phyloP scores from a whole-genome alignment of 1,139 yeast genomes.

The Nakaseomyces uthaithaninus region DNA sequence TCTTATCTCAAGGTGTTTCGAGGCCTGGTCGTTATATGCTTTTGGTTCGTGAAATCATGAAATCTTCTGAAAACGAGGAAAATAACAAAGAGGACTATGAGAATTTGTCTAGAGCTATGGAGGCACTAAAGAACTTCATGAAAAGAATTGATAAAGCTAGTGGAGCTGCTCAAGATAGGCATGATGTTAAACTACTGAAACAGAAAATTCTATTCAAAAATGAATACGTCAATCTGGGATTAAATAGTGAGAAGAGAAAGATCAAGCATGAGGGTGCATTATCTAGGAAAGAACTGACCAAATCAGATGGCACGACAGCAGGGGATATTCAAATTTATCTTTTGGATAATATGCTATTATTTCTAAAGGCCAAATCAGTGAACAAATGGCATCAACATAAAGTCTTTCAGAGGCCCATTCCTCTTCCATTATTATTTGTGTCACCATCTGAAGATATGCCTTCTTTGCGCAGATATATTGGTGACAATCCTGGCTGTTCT shows the following conservation, averaged over 20 bases:
- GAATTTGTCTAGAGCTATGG: slow-evolving; percentile 64
- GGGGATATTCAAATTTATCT: slow-evolving; percentile 72
- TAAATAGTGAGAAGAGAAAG: slow-evolving; percentile 72
- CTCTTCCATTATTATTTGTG: slow-evolving; percentile 70
- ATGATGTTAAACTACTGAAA: slow-evolving; percentile 78
- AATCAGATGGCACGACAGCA: slow-evolving; percentile 27
- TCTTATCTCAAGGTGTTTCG: slow-evolving; percentile 89
- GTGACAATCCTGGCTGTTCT: slow-evolving; percentile 34
- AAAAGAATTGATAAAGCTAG: slow-evolving; percentile 80
- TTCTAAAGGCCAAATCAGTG: slow-evolving; percentile 78
- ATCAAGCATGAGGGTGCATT: slow-evolving; percentile 38
- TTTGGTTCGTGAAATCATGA: slow-evolving; percentile 71
- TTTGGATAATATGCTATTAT: slow-evolving; percentile 79
- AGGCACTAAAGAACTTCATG: slow-evolving; percentile 66
- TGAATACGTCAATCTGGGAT: slow-evolving; percentile 78
- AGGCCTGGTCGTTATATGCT: slow-evolving; percentile 93
- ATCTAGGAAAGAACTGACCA: slow-evolving; percentile 30
- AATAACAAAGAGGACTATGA: slow-evolving; percentile 58
- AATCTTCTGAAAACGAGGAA: slow-evolving; percentile 50
- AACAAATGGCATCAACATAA: slow-evolving; percentile 87
- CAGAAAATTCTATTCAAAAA: slow-evolving; percentile 70
- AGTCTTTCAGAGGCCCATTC: slow-evolving; percentile 89
- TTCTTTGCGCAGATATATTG: slow-evolving; percentile 41
- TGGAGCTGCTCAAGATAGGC: slow-evolving; percentile 91
- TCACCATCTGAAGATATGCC: slow-evolving; percentile 77